Conservation (phyloP, 345 rosid genomes). For the Toxicodendron radicans region DNA sequence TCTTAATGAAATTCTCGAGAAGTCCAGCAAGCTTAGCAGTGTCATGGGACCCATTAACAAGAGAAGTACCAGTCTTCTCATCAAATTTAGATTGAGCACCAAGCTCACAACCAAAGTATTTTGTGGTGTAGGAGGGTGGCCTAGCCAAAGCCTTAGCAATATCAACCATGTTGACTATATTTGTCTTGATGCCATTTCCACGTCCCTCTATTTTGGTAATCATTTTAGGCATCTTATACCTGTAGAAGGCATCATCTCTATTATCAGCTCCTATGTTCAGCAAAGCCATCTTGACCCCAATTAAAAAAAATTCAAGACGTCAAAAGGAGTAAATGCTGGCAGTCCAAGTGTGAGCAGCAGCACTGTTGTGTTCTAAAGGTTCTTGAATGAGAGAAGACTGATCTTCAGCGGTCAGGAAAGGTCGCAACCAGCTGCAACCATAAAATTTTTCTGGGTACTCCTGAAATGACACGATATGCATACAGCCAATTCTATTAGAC, state of each 20-base stretch:
- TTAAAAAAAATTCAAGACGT: not conserved
- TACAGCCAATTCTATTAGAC: constrained; percentile 32
- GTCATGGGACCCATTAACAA: constrained; percentile 73
- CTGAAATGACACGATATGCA: constrained; percentile 38
- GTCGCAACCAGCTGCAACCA: constrained; percentile 43
- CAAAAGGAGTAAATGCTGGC: constrained; percentile 6
- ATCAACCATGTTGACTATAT: constrained; percentile 75
- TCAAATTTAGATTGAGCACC: constrained; percentile 78
- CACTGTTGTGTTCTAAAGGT: constrained; percentile 13
- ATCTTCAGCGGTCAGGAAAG: constrained; percentile 23
- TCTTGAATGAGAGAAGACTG: constrained; percentile 10
- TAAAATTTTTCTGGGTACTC: constrained; percentile 14
- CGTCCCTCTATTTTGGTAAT: constrained; percentile 74
- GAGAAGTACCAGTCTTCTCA: constrained; percentile 61
- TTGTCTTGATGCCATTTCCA: constrained; percentile 78
- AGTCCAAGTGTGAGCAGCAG: not conserved
- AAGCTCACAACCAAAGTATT: constrained; percentile 77
- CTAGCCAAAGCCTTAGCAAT: constrained; percentile 78
- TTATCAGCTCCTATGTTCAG: constrained; percentile 79
- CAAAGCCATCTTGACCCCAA: constrained; percentile 52
- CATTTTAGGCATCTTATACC: constrained; percentile 85
- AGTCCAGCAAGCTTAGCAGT: constrained; percentile 70
- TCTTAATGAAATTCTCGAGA: constrained; percentile 70
- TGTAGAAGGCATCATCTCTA: constrained; percentile 75
- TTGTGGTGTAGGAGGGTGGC: constrained; percentile 69